phyloP scores from a whole-genome alignment of 2,329 filamentous ascomycete genomes.

The Aureobasidium sp. region DNA sequence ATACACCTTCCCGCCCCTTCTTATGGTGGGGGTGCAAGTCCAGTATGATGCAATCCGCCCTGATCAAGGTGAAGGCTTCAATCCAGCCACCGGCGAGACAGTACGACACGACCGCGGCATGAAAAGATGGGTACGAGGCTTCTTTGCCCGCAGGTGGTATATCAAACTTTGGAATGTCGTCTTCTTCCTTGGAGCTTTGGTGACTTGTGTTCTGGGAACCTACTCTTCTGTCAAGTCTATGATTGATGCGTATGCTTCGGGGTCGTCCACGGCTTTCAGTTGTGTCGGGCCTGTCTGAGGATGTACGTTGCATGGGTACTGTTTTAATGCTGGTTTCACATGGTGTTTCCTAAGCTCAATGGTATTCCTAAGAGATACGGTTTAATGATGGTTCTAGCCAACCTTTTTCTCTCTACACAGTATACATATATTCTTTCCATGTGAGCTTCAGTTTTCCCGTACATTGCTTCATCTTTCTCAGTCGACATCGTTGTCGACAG shows the following conservation, averaged over 20 bases:
- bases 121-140: constrained; percentile 33
- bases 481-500: too few relatives aligned
- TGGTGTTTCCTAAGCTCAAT: too few relatives aligned
- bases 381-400: neutral
- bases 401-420: neutral
- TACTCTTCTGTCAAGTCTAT: constrained; percentile 32
- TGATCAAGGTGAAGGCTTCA: constrained; percentile 34
- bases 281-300: neutral
- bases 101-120: constrained; percentile 30
- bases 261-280: constrained; percentile 5
- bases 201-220: constrained; percentile 31
- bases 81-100: constrained; percentile 32
- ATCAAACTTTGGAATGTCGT: constrained; percentile 29
- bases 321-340: too few relatives aligned
- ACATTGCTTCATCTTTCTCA: too few relatives aligned
- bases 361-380: too few relatives aligned
- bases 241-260: constrained; percentile 15
- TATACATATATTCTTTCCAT: too few relatives aligned
- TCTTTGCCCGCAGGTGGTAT: constrained; percentile 17
- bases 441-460: too few relatives aligned
- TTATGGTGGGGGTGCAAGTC: constrained; percentile 39
- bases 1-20: constrained; percentile 48
- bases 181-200: constrained; percentile 31
- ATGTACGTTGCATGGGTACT: too few relatives aligned
- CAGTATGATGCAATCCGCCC: constrained; percentile 35